These are phyloP conservation scores for Magnusiomyces sp. DNA, from an alignment of 1,139 yeast species.

Conservation along the genomic window DNA sequence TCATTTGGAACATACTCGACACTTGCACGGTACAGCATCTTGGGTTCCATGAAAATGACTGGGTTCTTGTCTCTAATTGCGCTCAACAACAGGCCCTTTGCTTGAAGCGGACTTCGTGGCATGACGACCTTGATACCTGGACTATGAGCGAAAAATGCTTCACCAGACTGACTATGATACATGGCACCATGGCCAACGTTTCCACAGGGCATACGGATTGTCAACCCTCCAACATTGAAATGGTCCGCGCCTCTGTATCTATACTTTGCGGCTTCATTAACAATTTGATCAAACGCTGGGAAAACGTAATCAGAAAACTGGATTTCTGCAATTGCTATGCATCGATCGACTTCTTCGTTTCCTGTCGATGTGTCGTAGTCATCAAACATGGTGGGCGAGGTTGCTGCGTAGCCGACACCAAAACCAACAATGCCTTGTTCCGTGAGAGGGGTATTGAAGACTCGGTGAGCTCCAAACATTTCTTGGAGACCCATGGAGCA, in stretches of 20 bases:
- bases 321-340: slow-evolving; percentile 35
- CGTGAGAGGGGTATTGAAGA: slow-evolving; percentile 32
- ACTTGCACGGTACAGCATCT: slow-evolving; percentile 30
- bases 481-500: slow-evolving; percentile 34
- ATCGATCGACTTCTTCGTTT: no score
- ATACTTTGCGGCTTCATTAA: slow-evolving; percentile 33
- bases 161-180: slow-evolving; percentile 33
- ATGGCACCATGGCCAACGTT: slow-evolving; percentile 34
- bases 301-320: slow-evolving; percentile 35
- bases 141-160: slow-evolving; percentile 31
- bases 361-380: no score
- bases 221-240: slow-evolving; percentile 30
- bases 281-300: slow-evolving; percentile 34
- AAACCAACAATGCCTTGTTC: slow-evolving; percentile 34
- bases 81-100: slow-evolving; percentile 31
- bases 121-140: slow-evolving; percentile 33
- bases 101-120: slow-evolving; percentile 33
- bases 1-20: slow-evolving; percentile 31
- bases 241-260: slow-evolving; percentile 27
- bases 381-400: slow-evolving; percentile 30
- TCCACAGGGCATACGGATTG: slow-evolving; percentile 34
- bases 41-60: slow-evolving; percentile 33
- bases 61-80: slow-evolving; percentile 30
- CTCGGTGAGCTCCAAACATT: slow-evolving; percentile 31
- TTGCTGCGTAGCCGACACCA: slow-evolving; percentile 33